A percentile compares a stretch with the other conserved stretches of the same genome.
Conservation (phyloP, 2,329 filamentous ascomycete species). For the Fusarium albosuccineum region DNA sequence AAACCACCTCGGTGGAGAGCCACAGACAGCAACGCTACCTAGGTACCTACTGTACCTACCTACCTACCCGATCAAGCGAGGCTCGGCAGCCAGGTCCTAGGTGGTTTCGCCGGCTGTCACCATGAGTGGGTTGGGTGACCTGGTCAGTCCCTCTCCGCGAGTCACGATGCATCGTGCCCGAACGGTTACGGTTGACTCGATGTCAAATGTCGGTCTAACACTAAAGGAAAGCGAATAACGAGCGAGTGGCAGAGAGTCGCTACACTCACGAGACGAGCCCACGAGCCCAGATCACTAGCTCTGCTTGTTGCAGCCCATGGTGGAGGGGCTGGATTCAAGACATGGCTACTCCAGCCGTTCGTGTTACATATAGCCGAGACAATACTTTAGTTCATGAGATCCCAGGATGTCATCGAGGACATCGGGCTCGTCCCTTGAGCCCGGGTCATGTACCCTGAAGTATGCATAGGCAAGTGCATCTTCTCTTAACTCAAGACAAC, state of each 20-base stretch:
- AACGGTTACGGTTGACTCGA: slow-evolving; percentile 4
- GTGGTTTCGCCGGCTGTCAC: not conserved
- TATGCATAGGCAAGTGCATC: not conserved
- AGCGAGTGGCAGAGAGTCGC: slow-evolving; percentile 11
- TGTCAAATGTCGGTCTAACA: not conserved
- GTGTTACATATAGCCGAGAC: slow-evolving; percentile 1
- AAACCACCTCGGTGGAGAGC: not conserved
- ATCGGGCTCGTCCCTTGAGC: not conserved
- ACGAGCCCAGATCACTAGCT: slow-evolving; percentile 17
- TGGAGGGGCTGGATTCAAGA: not conserved
- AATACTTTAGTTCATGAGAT: not conserved
- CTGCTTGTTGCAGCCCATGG: not conserved
- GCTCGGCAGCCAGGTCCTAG: not conserved
- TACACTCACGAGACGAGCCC: slow-evolving; percentile 25
- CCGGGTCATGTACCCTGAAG: not conserved
- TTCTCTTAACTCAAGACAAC: not conserved
- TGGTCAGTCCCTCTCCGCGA: slow-evolving; percentile 23
- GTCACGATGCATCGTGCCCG: slow-evolving; percentile 14
- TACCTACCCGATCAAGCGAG: slow-evolving; percentile 13
- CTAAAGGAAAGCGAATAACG: slow-evolving; percentile 1
- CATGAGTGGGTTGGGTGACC: slow-evolving; percentile 18
- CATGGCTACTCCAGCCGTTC: not conserved
- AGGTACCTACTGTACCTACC: not conserved
- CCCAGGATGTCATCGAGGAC: not conserved
- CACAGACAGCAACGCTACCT: not conserved